Evolutionary conservation across 73 alveolate genomes (phyloP).

Genomic region (Stentor coeruleus): DNA sequence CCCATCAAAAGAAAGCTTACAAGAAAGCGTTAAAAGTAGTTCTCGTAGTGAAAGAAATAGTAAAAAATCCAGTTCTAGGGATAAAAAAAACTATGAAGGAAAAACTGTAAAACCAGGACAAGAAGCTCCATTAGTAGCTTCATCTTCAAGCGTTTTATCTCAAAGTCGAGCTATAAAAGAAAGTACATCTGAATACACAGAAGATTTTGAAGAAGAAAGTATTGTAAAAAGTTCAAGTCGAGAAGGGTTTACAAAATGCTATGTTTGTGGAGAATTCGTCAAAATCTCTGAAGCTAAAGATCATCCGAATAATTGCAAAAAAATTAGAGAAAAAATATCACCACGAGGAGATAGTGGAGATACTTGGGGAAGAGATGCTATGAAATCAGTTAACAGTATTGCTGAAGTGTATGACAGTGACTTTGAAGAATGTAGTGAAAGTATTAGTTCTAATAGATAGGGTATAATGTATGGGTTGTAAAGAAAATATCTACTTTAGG

Average conservation of each 20-base stretch:
- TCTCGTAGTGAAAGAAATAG: background rate
- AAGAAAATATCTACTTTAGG: background rate
- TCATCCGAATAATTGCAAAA: constrained; percentile 12
- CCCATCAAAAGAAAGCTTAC: background rate
- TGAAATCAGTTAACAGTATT: constrained; percentile 6
- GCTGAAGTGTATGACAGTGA: constrained; percentile 23
- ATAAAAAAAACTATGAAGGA: background rate
- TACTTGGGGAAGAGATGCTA: constrained; percentile 4
- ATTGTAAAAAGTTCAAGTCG: background rate
- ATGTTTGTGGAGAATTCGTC: background rate
- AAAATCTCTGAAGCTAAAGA: background rate
- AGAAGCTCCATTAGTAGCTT: background rate
- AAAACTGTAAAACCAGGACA: background rate
- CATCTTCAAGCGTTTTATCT: background rate
- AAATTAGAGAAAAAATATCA: background rate
- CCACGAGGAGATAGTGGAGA: constrained; percentile 5
- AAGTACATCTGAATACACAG: background rate
- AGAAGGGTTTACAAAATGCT: background rate
- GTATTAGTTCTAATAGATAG: background rate
- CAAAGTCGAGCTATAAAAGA: background rate
- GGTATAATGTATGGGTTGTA: too few relatives aligned
- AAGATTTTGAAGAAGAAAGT: constrained; percentile 13
- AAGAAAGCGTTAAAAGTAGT: background rate
- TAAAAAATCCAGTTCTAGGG: background rate
- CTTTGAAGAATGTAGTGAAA: background rate